Percentiles rank a stretch among this genome's conserved stretches.
phyloP scores from a whole-genome alignment of 2,329 filamentous ascomycete species.

The Alternaria triticina region DNA sequence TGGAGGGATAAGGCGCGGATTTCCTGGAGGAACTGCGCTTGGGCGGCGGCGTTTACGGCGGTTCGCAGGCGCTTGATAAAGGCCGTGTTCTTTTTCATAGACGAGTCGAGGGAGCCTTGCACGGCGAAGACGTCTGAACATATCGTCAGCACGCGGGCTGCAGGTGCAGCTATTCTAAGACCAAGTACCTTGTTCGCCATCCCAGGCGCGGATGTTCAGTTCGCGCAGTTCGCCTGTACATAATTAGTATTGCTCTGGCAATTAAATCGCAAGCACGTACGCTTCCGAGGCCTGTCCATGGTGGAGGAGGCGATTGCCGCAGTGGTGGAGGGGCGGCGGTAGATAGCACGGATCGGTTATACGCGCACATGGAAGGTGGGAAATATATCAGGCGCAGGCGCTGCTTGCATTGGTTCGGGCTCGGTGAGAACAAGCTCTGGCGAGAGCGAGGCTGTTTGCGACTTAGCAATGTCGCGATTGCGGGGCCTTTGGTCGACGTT shows the following conservation, averaged over 20 bases:
- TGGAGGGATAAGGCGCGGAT: constrained; percentile 88
- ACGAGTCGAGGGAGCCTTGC: constrained; percentile 84
- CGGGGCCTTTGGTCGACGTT: constrained; percentile 8
- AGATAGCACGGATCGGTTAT: constrained; percentile 41
- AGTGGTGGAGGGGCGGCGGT: constrained; percentile 42
- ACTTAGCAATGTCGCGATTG: constrained; percentile 19
- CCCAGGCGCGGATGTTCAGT: constrained; percentile 87
- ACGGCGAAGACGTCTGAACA: constrained; percentile 76
- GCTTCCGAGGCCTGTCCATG: constrained; percentile 60
- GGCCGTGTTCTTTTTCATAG: constrained; percentile 96
- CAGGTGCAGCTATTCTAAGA: constrained; percentile 11
- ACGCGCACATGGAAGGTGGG: constrained; percentile 45
- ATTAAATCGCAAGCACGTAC: constrained; percentile 34
- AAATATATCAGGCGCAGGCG: constrained; percentile 42
- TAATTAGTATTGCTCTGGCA: constrained; percentile 26
- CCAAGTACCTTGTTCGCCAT: constrained; percentile 78
- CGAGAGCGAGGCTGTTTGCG: constrained; percentile 24
- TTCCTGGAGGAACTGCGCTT: constrained; percentile 85
- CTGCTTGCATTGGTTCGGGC: constrained; percentile 43
- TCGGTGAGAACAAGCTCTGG: constrained; percentile 28
- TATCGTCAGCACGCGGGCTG: constrained; percentile 25
- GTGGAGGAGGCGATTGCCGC: constrained; percentile 39
- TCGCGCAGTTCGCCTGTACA: constrained; percentile 82
- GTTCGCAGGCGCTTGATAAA: constrained; percentile 97
- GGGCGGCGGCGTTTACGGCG: constrained; percentile 78